These are phyloP conservation scores for Cercis canadensis DNA, from an alignment of 306 rosid genomes.

Conservation along the genomic window DNA sequence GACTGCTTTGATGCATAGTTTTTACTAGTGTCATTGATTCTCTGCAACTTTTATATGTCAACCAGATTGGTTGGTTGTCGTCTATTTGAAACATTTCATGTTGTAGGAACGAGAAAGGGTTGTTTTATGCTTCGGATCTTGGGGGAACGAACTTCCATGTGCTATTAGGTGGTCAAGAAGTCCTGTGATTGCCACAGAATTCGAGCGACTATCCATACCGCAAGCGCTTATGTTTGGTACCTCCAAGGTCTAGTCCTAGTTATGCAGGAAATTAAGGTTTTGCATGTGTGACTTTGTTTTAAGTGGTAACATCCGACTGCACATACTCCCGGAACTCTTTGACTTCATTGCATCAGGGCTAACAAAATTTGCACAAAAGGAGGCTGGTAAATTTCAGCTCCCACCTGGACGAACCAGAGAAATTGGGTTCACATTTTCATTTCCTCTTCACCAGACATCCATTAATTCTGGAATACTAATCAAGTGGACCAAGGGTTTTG, in stretches of 20 bases:
- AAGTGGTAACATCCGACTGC: constrained; percentile 4
- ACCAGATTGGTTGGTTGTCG: no score
- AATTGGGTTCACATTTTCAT: constrained; percentile 93
- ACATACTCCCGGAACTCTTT: constrained; percentile 66
- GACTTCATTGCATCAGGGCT: constrained; percentile 86
- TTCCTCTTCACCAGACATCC: constrained; percentile 89
- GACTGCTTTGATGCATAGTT: no score
- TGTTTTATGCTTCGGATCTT: constrained; percentile 94
- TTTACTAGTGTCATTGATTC: no score
- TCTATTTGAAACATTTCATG: no score
- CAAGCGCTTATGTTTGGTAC: constrained; percentile 76
- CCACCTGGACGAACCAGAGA: constrained; percentile 67
- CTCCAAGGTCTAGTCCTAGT: constrained; percentile 54
- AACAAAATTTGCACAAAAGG: constrained; percentile 67
- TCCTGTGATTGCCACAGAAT: constrained; percentile 73
- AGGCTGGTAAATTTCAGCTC: constrained; percentile 62
- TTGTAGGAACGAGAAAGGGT: constrained; percentile 81
- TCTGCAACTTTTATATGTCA: no score
- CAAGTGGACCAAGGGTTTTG: constrained; percentile 97
- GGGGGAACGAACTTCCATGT: constrained; percentile 96
- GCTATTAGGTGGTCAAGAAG: constrained; percentile 78
- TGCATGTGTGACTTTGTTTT: background rate
- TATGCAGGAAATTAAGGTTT: background rate
- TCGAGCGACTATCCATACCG: constrained; percentile 82
- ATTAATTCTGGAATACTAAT: constrained; percentile 86